phyloP scores from a whole-genome alignment of 208 protist genomes.

The Trichomonas tenax region DNA sequence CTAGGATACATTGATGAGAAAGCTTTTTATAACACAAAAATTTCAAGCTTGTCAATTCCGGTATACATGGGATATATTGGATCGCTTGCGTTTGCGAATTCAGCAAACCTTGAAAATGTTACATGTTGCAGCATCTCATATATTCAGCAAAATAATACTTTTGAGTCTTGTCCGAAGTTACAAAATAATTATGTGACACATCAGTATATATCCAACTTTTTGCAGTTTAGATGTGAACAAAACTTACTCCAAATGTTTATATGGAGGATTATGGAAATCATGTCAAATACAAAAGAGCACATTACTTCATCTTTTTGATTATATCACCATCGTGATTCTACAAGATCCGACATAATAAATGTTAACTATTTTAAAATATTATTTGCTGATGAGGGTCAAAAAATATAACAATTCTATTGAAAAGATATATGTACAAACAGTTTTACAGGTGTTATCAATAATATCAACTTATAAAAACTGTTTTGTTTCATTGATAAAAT shows the following conservation, averaged over 20 bases:
- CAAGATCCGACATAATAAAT: no score
- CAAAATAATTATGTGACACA: background rate
- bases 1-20: background rate
- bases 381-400: no score
- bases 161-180: background rate
- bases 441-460: no score
- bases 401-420: no score
- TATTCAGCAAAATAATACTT: background rate
- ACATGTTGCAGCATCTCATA: background rate
- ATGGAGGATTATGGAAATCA: background rate
- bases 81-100: background rate
- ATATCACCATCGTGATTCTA: no score
- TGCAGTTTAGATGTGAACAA: background rate
- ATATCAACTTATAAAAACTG: no score
- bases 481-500: no score
- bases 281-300: no score
- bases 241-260: background rate
- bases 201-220: background rate
- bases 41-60: background rate
- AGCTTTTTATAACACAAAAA: background rate
- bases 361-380: no score
- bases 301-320: no score
- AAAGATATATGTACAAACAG: no score
- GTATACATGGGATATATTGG: background rate
- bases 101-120: background rate